These are phyloP conservation scores for Eimeria mitis DNA, from an alignment of 169 alveolate genomes.

Conservation along the genomic window DNA sequence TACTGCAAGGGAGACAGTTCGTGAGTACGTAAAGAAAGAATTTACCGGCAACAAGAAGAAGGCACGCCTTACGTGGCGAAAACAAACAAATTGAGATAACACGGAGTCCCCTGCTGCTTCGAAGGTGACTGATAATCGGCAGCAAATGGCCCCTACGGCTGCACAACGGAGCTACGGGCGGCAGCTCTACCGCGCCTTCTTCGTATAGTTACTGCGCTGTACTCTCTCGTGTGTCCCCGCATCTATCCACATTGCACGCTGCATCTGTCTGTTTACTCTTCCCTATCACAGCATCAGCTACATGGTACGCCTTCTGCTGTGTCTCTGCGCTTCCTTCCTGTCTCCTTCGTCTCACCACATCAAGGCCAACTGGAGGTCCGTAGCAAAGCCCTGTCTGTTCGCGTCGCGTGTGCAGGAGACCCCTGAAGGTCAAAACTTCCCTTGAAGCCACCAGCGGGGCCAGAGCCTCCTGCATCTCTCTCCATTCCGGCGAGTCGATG, in stretches of 20 bases:
- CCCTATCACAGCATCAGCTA: background rate
- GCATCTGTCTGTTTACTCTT: background rate
- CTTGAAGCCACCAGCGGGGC: slow-evolving; percentile 49
- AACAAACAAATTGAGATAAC: background rate
- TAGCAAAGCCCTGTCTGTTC: slow-evolving; percentile 51
- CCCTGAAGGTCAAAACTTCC: slow-evolving; percentile 29
- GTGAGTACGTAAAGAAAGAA: background rate
- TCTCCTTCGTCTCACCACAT: slow-evolving; percentile 34
- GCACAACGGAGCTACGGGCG: background rate
- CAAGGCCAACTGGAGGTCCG: slow-evolving; percentile 69
- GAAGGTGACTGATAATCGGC: background rate
- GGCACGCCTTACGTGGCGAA: background rate
- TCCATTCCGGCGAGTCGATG: slow-evolving; percentile 26
- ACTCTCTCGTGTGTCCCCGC: background rate
- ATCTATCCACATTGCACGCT: background rate
- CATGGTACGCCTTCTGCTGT: background rate
- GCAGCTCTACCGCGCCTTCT: background rate
- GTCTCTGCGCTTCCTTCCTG: background rate
- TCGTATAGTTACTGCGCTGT: background rate
- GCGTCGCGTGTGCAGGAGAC: slow-evolving; percentile 46
- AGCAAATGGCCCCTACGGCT: background rate
- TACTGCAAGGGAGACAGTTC: background rate
- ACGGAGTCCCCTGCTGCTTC: background rate
- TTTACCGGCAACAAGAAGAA: background rate
- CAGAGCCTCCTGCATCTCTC: slow-evolving; percentile 30